Percentiles rank a stretch among this genome's conserved stretches.
phyloP scores from a whole-genome alignment of 805 yeast genomes.

The Teunomyces panamensis region DNA sequence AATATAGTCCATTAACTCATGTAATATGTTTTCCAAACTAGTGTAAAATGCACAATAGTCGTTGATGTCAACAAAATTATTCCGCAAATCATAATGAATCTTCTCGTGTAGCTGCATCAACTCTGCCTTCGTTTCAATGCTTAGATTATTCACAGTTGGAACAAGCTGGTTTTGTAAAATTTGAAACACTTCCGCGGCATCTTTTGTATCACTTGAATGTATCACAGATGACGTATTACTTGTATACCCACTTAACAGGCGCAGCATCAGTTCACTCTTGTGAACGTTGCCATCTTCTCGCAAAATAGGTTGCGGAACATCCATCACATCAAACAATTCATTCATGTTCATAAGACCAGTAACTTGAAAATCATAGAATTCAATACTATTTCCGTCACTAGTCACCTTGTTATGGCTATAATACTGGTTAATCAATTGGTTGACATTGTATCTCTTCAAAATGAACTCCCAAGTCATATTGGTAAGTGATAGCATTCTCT shows the following conservation, averaged over 20 bases:
- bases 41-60: conserved; percentile 44
- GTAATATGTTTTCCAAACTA: conserved; percentile 38
- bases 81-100: conserved; percentile 38
- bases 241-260: background rate
- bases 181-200: background rate
- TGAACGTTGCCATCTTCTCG: background rate
- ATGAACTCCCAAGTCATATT: conserved; percentile 43
- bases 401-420: conserved; percentile 14
- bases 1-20: conserved; percentile 39
- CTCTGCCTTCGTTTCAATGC: conserved; percentile 21
- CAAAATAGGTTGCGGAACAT: conserved; percentile 41
- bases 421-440: conserved; percentile 25
- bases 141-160: conserved; percentile 1
- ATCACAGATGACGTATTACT: background rate
- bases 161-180: background rate
- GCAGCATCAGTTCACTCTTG: background rate
- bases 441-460: conserved; percentile 32
- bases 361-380: conserved; percentile 41
- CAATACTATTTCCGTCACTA: conserved; percentile 15
- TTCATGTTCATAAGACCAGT: conserved; percentile 38
- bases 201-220: background rate
- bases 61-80: conserved; percentile 43
- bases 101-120: conserved; percentile 34
- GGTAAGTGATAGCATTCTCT: conserved; percentile 42
- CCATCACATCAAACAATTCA: conserved; percentile 41